Percentiles rank a stretch among this genome's conserved stretches.
These are phyloP conservation scores for Priceomyces melissophilus DNA, from an alignment of 805 yeast genomes.

Conservation along the genomic window DNA sequence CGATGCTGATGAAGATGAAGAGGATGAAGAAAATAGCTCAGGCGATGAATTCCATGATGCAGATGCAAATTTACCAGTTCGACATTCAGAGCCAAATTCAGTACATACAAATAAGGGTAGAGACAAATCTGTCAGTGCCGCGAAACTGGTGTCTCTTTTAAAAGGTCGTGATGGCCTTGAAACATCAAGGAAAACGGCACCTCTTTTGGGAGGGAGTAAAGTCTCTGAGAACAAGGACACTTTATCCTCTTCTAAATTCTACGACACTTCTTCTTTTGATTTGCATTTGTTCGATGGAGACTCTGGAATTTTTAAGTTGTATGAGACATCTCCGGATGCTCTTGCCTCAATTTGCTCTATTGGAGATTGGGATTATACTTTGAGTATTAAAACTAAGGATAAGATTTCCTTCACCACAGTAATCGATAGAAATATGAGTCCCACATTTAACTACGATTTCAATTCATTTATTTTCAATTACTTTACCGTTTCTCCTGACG, in stretches of 20 bases:
- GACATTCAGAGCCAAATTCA: not conserved
- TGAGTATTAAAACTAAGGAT: slow-evolving; percentile 37
- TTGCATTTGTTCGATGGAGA: slow-evolving; percentile 58
- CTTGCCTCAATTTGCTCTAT: slow-evolving; percentile 36
- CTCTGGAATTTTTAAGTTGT: slow-evolving; percentile 45
- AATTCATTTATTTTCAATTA: slow-evolving; percentile 66
- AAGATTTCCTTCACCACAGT: slow-evolving; percentile 9
- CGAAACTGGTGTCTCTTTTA: no score
- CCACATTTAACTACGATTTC: slow-evolving; percentile 58
- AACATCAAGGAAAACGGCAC: no score
- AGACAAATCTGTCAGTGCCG: no score
- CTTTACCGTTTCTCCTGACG: slow-evolving; percentile 13
- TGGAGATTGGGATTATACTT: slow-evolving; percentile 50
- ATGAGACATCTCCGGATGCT: slow-evolving; percentile 31
- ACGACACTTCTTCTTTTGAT: slow-evolving; percentile 27
- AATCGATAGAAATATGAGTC: slow-evolving; percentile 50
- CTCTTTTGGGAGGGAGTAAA: no score
- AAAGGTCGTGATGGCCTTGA: no score
- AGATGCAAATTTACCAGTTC: not conserved
- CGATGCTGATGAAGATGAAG: slow-evolving; percentile 23
- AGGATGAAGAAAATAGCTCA: slow-evolving; percentile 19
- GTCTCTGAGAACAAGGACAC: no score
- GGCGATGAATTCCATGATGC: slow-evolving; percentile 15
- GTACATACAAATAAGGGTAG: no score
- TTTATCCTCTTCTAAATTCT: slow-evolving; percentile 5